Base-by-base conservation (phyloP, 441 rosid species). In the Syzygium malaccense region DNA sequence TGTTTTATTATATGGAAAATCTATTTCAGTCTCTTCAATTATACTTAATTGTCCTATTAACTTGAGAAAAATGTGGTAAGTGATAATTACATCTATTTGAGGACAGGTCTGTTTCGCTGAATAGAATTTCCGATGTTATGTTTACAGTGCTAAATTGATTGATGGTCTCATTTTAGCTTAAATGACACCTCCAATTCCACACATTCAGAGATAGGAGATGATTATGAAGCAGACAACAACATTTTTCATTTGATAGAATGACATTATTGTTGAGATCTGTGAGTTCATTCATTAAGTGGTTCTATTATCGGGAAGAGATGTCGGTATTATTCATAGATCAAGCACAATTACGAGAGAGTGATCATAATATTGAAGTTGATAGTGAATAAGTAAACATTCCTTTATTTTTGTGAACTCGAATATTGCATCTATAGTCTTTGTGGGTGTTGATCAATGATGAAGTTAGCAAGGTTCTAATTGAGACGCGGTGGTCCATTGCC, bases 361-460 rank as follows among this genome's bases (percentile, higher is more conserved):
- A 60, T 13, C 13, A 5, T 60, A 60, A 60, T 12, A 60, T 60
- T 28, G 13, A 28, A 28, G 17, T n/a, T 54, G 55, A 25, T 13
- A 28, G 8, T 28, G 66, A 60, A 60, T 28, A 28, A 60, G 66
- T 28, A 60, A 5, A 13, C 18, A 28, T 13, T 14, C 0, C 30
- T 12, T 60, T 60, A 60, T 13, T n/a, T 26, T 28, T 60, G 32
- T 60, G 66, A 60, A 28, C 28, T 28, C 30, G 26, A 60, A 60
- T 13, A 14, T 13, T 0, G 8, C 66, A 0, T 13, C 4, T 60
- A 28, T 60, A 60, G 66, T 28, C 17, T 3, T 60, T 57, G n/a
- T 6, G 0, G 25, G 62, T 57, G 28, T 57, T 6, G 1, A 13
- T 28, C 66, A n/a, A 60, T 8, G 2, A 26, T 1, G 32, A 60